Evolutionary conservation across 164 flowering plant genomes (phyloP), one percentile per base, ranked within the genome.

Genomic region (Paratinospora sagittata): DNA sequence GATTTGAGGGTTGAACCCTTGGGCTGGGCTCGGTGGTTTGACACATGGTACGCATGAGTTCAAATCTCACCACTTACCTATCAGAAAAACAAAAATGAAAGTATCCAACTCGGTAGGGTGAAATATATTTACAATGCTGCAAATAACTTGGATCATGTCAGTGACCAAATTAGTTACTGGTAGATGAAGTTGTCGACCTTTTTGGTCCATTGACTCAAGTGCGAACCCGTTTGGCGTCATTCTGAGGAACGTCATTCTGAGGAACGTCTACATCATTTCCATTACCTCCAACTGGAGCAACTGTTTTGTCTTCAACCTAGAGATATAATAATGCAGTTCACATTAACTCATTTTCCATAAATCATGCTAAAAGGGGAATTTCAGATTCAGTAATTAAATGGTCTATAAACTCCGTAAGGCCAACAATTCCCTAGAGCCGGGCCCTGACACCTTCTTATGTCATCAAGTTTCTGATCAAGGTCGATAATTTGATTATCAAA

Each of bases 231-330:
- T 89, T 91, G 63, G 86, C 83, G 73, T 89, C 97, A 64, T 65
- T 82, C 77, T 87, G n/a, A n/a, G n/a, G n/a, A n/a, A n/a, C n/a
- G n/a, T n/a, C n/a, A n/a, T n/a, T n/a, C n/a, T n/a, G 88, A 19
- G 97, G 97, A 39, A 93, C 98, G 74, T 77, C 87, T 24, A 70
- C 85, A 78, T 93, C 98, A 68, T 68, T 73, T 10, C 82, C 83
- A 30, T 73, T 79, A 45, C 88, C 88, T 27, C 65, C 66, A 17
- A 7, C 71, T 49, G 81, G 70, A 64, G 55, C 72, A 26, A 58
- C 66, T 19, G 77, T 16, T 61, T 78, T 80, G 61, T 80, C 81
- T 61, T 75, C 83, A 30, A 78, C 78, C 89, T 84, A 84, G 77
- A 81, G 0, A 64, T 21, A 67, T n/a, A 17, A 47, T n/a, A 21